Evolutionary conservation across 495 filamentous ascomycete species (phyloP).

Genomic region (Penicillium egyptiacum): DNA sequence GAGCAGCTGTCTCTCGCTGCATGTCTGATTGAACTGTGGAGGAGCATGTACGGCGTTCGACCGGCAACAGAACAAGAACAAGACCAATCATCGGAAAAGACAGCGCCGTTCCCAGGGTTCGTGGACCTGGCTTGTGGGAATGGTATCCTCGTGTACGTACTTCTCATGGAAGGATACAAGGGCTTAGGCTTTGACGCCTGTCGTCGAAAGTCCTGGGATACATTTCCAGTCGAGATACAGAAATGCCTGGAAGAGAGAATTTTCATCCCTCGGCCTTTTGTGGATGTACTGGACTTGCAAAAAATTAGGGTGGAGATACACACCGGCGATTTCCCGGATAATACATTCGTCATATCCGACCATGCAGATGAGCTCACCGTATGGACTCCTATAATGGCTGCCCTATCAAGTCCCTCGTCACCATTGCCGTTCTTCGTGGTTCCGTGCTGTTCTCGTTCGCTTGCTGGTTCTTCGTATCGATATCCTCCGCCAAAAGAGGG

Average conservation of each 20-base stretch:
- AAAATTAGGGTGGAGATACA: conserved; percentile 48
- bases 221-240: conserved; percentile 58
- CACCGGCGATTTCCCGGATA: conserved; percentile 67
- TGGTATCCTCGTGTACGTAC: conserved; percentile 84
- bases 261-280: conserved; percentile 66
- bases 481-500: conserved; percentile 54
- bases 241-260: conserved; percentile 66
- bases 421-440: conserved; percentile 78
- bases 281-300: conserved; percentile 20
- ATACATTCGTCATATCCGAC: conserved; percentile 93
- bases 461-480: conserved; percentile 71
- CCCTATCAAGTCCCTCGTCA: conserved; percentile 56
- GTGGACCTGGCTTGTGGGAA: conserved; percentile 97
- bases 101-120: conserved; percentile 73
- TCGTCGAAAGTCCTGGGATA: conserved; percentile 75
- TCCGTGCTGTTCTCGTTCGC: conserved; percentile 89
- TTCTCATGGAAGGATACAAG: conserved; percentile 75
- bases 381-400: conserved; percentile 90
- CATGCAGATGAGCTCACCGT: conserved; percentile 94
- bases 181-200: conserved; percentile 93
- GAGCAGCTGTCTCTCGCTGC: conserved; percentile 92
- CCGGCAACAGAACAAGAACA: conserved; percentile 24
- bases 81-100: conserved; percentile 7
- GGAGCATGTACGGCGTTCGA: conserved; percentile 66
- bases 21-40: conserved; percentile 92